Evolutionary conservation across 768 basidiomycete species (phyloP).

Genomic region (Pleurotus eryngii): DNA sequence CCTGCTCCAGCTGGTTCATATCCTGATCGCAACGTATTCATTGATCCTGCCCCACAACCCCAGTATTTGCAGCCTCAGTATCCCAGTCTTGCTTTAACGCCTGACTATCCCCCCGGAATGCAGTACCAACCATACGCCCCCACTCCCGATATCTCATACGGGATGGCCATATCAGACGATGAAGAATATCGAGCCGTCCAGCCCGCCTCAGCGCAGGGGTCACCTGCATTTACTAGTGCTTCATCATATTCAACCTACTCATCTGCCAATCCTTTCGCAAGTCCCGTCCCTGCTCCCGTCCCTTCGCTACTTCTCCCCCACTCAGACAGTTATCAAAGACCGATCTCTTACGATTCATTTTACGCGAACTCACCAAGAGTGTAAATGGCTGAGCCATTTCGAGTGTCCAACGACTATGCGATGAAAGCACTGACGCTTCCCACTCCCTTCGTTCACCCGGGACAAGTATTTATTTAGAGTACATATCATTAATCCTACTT

Average conservation of each 20-base stretch:
- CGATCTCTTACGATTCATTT: conserved; percentile 4
- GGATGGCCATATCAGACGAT: conserved; percentile 6
- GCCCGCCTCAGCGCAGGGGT: too few species aligned
- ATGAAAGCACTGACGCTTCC: too few species aligned
- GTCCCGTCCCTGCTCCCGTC: neutral
- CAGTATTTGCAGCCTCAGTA: neutral
- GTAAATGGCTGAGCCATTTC: neutral
- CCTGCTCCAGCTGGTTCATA: conserved; percentile 8
- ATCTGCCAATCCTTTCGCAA: neutral
- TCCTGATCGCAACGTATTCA: conserved; percentile 11
- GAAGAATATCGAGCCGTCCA: neutral
- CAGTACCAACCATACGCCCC: conserved; percentile 1
- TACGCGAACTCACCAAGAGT: neutral
- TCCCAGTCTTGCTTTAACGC: neutral
- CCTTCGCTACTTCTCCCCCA: neutral
- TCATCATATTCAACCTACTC: neutral
- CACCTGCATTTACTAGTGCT: neutral
- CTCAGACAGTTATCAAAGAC: neutral
- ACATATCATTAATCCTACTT: too few species aligned
- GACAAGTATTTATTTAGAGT: too few species aligned
- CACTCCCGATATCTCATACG: conserved; percentile 3
- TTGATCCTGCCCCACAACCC: neutral
- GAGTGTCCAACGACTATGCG: too few species aligned
- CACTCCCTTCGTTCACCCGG: too few species aligned
- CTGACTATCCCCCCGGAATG: neutral